Percentiles rank a stretch among this genome's conserved stretches.
Conservation (phyloP, 257 asterid genomes). For the Thymus mandschuricus region DNA sequence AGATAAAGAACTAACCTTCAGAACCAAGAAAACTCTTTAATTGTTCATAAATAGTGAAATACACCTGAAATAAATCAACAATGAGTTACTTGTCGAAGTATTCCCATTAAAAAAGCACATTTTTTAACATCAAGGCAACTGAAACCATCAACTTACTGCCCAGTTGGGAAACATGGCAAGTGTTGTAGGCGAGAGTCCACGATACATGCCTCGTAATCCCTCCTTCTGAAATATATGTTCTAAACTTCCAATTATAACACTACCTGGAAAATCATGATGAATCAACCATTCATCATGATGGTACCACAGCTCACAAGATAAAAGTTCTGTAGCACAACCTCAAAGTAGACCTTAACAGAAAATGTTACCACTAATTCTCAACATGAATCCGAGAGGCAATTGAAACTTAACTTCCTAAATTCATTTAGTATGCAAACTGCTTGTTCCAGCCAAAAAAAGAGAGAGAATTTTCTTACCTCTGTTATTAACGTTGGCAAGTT, state of each 20-base stretch:
- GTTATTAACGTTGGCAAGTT: slow-evolving; percentile 55
- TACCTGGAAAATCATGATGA: slow-evolving; percentile 56
- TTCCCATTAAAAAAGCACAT: slow-evolving; percentile 1
- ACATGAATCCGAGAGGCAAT: no score
- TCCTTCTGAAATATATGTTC: slow-evolving; percentile 80
- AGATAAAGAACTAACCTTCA: slow-evolving; percentile 61
- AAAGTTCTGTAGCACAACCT: background rate
- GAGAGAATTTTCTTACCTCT: slow-evolving; percentile 57
- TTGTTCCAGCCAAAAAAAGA: background rate
- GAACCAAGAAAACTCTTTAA: slow-evolving; percentile 68
- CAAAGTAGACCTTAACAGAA: no score
- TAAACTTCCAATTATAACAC: slow-evolving; percentile 78
- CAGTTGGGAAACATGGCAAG: slow-evolving; percentile 89
- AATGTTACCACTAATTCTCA: no score
- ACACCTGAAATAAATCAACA: slow-evolving; percentile 57
- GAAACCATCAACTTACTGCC: slow-evolving; percentile 62
- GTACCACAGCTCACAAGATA: background rate
- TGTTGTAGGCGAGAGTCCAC: slow-evolving; percentile 89
- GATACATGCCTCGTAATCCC: slow-evolving; percentile 89
- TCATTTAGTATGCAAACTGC: background rate
- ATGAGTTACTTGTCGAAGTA: slow-evolving; percentile 16
- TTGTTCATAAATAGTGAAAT: slow-evolving; percentile 86
- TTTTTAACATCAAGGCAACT: background rate
- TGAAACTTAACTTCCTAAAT: background rate
- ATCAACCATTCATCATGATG: slow-evolving; percentile 31